These are phyloP conservation scores for Lyophyllum shimeji DNA, from an alignment of 768 basidiomycete genomes.

Conservation along the genomic window DNA sequence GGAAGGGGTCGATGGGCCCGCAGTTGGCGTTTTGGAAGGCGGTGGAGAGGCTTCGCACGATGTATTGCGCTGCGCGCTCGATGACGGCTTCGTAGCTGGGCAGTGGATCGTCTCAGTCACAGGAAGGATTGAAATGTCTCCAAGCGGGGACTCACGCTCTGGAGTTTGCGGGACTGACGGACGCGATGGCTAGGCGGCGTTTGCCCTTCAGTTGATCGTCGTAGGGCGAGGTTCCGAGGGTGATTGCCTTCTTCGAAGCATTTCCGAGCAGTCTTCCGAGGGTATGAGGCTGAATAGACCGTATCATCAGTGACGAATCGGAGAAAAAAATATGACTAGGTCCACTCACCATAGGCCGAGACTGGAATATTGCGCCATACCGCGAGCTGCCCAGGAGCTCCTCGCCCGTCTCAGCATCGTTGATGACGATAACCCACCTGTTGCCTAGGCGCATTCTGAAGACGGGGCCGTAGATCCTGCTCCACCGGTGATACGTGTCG, in stretches of 20 bases:
- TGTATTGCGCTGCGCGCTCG: conserved; percentile 14
- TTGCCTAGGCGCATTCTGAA: conserved; percentile 17
- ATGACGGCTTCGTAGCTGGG: conserved; percentile 13
- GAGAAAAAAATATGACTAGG: not conserved
- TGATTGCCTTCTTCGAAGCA: conserved; percentile 13
- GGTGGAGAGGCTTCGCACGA: conserved; percentile 6
- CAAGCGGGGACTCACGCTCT: no score
- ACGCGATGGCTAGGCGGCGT: conserved; percentile 17
- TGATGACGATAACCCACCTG: conserved; percentile 15
- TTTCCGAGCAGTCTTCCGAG: conserved; percentile 8
- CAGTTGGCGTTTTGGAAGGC: not conserved
- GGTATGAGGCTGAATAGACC: conserved; percentile 8
- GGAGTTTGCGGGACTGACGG: conserved; percentile 10
- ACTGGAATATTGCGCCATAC: conserved; percentile 16
- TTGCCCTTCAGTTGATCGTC: conserved; percentile 14
- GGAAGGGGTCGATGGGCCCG: conserved; percentile 10
- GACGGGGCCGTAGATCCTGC: conserved; percentile 17
- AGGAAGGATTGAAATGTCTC: no score
- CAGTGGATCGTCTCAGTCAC: no score
- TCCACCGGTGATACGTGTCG: conserved; percentile 17
- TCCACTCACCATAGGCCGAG: conserved; percentile 13
- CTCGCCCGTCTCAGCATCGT: conserved; percentile 13
- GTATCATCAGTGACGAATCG: not conserved
- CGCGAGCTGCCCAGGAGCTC: conserved; percentile 14
- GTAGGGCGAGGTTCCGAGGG: conserved; percentile 16